Percentiles rank a stretch among this genome's conserved stretches.
Evolutionary conservation across 768 basidiomycete genomes (phyloP).

Genomic region (Phanerochaete sordida): DNA sequence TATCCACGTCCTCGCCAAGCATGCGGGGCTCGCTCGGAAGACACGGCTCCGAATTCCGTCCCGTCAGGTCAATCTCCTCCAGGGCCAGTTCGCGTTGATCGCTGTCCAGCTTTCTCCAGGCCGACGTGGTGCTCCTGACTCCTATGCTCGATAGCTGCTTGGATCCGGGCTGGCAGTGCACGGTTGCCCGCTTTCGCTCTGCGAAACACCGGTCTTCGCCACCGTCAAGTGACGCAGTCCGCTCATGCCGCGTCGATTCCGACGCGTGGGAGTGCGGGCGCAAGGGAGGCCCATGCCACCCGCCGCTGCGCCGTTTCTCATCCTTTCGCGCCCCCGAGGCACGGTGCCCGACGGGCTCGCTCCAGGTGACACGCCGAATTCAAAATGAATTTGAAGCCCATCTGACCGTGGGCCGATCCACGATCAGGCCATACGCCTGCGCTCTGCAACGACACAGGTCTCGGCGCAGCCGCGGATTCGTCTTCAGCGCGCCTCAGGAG

Average conservation of each 20-base stretch:
- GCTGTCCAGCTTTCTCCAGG: too few species aligned
- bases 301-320: background rate
- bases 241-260: background rate
- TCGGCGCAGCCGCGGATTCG: background rate
- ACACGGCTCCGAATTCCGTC: too few species aligned
- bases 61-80: background rate
- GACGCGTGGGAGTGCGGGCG: background rate
- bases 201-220: background rate
- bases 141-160: background rate
- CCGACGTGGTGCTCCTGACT: background rate
- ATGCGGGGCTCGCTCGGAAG: too few species aligned
- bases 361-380: background rate
- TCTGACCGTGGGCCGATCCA: background rate
- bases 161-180: background rate
- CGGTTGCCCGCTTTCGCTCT: background rate
- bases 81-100: background rate
- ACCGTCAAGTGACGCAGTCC: background rate
- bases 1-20: too few species aligned
- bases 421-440: background rate
- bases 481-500: background rate
- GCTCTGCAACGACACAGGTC: background rate
- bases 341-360: background rate
- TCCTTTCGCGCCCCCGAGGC: too few species aligned
- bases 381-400: slow-evolving; percentile 1
- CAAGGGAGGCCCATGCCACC: background rate